Evolutionary conservation across 2,329 filamentous ascomycete genomes (phyloP).

Genomic region (Colletotrichum sp.): DNA sequence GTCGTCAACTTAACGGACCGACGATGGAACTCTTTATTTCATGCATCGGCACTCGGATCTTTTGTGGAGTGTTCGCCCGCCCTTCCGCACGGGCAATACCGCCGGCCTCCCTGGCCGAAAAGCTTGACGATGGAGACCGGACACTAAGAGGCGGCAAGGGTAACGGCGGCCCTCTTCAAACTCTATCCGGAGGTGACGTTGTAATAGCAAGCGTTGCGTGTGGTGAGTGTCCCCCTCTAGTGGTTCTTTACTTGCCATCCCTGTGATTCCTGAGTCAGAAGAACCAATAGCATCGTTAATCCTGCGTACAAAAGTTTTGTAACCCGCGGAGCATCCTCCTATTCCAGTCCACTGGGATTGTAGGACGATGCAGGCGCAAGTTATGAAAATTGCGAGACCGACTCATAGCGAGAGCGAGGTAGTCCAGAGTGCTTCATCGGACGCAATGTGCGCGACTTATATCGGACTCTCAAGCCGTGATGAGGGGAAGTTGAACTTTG

Average conservation of each 20-base stretch:
- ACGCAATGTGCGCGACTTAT: not conserved
- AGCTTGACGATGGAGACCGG: not conserved
- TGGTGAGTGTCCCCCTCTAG: not conserved
- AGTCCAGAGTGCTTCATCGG: not conserved
- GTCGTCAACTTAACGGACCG: not conserved
- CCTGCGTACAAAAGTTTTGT: not conserved
- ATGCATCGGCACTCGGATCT: not conserved
- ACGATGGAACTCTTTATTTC: not conserved
- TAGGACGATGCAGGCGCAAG: not conserved
- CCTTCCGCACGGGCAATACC: not conserved
- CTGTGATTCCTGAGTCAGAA: not conserved
- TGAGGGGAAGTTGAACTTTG: not conserved
- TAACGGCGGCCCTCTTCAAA: not conserved
- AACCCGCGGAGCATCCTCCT: not conserved
- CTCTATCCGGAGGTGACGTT: not conserved
- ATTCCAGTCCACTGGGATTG: not conserved
- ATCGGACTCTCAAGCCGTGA: not conserved
- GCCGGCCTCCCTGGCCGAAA: not conserved
- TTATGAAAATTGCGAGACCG: not conserved
- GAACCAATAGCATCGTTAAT: not conserved
- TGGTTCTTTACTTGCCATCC: not conserved
- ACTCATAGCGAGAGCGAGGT: not conserved
- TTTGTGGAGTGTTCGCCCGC: not conserved
- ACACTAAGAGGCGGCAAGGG: not conserved
- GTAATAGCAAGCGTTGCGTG: not conserved